Base-by-base conservation (phyloP, 2,329 filamentous ascomycete species). In the Berkeleyomyces basicola region DNA sequence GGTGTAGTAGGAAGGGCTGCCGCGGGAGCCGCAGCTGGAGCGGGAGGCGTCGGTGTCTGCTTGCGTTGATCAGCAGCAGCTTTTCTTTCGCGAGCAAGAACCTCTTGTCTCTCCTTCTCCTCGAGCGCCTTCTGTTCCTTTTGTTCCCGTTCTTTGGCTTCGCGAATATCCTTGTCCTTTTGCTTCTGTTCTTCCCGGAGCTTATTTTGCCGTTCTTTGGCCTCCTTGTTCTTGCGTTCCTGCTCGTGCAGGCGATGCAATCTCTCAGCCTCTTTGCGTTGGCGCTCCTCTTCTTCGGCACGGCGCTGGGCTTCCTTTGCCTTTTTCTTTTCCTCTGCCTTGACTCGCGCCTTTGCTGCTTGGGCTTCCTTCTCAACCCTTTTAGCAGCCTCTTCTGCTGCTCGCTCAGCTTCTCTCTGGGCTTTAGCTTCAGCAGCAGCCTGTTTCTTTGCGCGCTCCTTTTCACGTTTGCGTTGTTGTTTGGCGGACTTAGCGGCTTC, bases 401-500 rank as follows among this genome's bases (percentile, higher is more conserved):
- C 89, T 72, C 88, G 91, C 71, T 96, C 90, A 4, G 90, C 90
- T 53, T 97, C 92, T 68, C 84, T 88, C 63, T 83, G 86, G 42
- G 90, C 87, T 73, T 89, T 91, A 71, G 96, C 91, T 71, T 96
- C 92, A n/a, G 92, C 89, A 67, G 88, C 84, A 2, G 85, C 85
- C 71, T 90, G 86, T 74, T 92, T 95, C 76, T 95, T 92, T 70
- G 90, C 84, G 31, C 85, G 85, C 66, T 91, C 90, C 77, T 92
- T 96, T 70, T 96, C 91, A 74, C 96, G 97, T 71, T 88, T 89
- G 78, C 93, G 95, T 72, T 95, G 88, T 14, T 93, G 91, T 70
- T 96, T 92, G 70, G 90, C 90, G 58, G 90, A 88, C 73, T 92
- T 96, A 76, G 96, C 96, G 23, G 88, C 90, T 71, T 93, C 91